Evolutionary conservation across 176 grass and related monocot species (phyloP).

Genomic region (Zea luxurians): DNA sequence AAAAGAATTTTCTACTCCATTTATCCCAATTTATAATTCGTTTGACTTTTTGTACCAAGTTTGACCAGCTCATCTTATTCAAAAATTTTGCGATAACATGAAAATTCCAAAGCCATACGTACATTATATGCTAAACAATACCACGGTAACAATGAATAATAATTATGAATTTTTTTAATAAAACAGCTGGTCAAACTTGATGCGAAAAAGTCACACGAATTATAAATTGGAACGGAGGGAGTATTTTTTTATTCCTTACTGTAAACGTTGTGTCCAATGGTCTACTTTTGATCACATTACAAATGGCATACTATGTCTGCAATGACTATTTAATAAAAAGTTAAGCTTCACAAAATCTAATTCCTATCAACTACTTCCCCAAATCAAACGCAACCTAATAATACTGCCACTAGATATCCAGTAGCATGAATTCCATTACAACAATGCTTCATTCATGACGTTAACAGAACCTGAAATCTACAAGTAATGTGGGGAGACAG

Average conservation of each 20-base stretch:
- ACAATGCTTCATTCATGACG: not conserved
- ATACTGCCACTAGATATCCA: not conserved
- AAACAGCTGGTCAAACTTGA: no score
- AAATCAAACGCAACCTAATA: not conserved
- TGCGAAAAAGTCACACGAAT: no score
- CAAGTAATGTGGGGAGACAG: not conserved
- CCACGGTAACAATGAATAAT: no score
- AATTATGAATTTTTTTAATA: no score
- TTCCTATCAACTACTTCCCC: not conserved
- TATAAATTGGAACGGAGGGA: no score
- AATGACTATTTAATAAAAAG: constrained; percentile 3
- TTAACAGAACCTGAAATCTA: constrained; percentile 8
- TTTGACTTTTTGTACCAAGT: no score
- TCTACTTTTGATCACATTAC: not conserved
- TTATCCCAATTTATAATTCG: no score
- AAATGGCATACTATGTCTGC: not conserved
- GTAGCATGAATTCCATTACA: not conserved
- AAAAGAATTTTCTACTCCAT: no score
- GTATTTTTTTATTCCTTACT: not conserved
- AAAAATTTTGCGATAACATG: no score
- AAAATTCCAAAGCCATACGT: no score
- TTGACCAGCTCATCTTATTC: no score
- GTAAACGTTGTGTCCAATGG: not conserved
- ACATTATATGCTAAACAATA: no score
- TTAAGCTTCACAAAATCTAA: not conserved